These are phyloP conservation scores for Cryptococcus depauperatus DNA, from an alignment of 1,284 basidiomycete genomes.

Conservation along the genomic window DNA sequence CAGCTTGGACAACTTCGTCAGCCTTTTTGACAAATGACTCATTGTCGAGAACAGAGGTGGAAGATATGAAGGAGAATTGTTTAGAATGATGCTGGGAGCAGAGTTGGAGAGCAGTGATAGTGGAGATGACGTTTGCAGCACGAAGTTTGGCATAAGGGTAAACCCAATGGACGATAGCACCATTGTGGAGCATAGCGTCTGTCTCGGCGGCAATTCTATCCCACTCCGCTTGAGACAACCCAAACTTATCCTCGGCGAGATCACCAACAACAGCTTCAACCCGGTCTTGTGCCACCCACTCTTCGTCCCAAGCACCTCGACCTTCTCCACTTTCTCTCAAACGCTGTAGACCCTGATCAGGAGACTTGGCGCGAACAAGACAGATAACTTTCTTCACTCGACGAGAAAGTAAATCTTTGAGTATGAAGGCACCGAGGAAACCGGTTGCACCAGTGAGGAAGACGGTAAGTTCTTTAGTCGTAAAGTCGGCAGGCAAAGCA, in stretches of 20 bases:
- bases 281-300: slow-evolving; percentile 64
- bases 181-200: slow-evolving; percentile 88
- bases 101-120: slow-evolving; percentile 72
- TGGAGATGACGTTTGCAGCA: slow-evolving; percentile 82
- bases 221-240: slow-evolving; percentile 64
- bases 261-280: slow-evolving; percentile 87
- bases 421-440: slow-evolving; percentile 89
- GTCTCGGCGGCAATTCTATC: slow-evolving; percentile 60
- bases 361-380: slow-evolving; percentile 68
- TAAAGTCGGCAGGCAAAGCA: slow-evolving; percentile 52
- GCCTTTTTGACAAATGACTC: slow-evolving; percentile 83
- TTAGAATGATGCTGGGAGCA: slow-evolving; percentile 69
- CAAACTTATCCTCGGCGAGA: slow-evolving; percentile 67
- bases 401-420: slow-evolving; percentile 66
- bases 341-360: slow-evolving; percentile 60
- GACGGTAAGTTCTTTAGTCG: slow-evolving; percentile 57
- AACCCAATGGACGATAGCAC: slow-evolving; percentile 97
- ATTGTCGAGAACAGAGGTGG: slow-evolving; percentile 64
- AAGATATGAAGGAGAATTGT: slow-evolving; percentile 77
- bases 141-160: slow-evolving; percentile 94
- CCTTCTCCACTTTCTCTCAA: slow-evolving; percentile 70
- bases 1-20: slow-evolving; percentile 54
- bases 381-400: slow-evolving; percentile 82
- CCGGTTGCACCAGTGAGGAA: slow-evolving; percentile 97
- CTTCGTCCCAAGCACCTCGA: slow-evolving; percentile 84